These are phyloP conservation scores for Pythium brassicae DNA, from an alignment of 352 stramenopile species.

Conservation along the genomic window DNA sequence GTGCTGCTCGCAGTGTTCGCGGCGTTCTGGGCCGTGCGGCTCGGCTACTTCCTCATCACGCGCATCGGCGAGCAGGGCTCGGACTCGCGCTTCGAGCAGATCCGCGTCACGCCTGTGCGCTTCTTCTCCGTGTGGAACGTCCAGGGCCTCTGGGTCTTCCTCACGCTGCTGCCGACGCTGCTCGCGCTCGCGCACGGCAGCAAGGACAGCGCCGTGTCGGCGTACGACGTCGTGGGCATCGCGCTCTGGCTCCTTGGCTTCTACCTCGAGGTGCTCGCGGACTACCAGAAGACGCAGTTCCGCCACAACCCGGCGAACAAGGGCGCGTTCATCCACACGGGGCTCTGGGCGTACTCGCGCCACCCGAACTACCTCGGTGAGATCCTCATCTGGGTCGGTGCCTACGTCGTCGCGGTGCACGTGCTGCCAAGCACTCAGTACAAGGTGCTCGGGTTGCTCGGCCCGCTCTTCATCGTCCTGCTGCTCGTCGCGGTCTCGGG, in stretches of 20 bases:
- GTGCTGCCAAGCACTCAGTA: conserved; percentile 36
- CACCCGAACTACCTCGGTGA: conserved; percentile 93
- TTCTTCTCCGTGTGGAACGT: conserved; percentile 79
- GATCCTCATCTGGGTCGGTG: conserved; percentile 85
- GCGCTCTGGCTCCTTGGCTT: conserved; percentile 70
- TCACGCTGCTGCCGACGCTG: conserved; percentile 62
- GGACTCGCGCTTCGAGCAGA: conserved; percentile 68
- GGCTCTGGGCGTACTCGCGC: conserved; percentile 82
- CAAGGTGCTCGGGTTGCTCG: conserved; percentile 37
- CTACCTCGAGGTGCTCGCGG: conserved; percentile 63
- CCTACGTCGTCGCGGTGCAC: conserved; percentile 43
- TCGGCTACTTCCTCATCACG: conserved; percentile 68
- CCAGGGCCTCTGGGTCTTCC: conserved; percentile 73
- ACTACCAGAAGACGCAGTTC: conserved; percentile 84
- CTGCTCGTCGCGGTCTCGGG: conserved; percentile 62
- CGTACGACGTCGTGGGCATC: conserved; percentile 35
- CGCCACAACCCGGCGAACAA: conserved; percentile 55
- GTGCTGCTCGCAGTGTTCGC: conserved; percentile 56
- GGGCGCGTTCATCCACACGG: conserved; percentile 71
- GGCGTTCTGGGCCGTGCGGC: conserved; percentile 58
- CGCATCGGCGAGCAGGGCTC: conserved; percentile 56
- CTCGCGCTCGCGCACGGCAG: conserved; percentile 35
- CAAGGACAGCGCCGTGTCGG: conserved; percentile 20
- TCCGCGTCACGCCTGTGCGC: conserved; percentile 49
- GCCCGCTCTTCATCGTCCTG: conserved; percentile 61